Conservation (phyloP, 129 eudicot species). For the Glebionis coronaria region DNA sequence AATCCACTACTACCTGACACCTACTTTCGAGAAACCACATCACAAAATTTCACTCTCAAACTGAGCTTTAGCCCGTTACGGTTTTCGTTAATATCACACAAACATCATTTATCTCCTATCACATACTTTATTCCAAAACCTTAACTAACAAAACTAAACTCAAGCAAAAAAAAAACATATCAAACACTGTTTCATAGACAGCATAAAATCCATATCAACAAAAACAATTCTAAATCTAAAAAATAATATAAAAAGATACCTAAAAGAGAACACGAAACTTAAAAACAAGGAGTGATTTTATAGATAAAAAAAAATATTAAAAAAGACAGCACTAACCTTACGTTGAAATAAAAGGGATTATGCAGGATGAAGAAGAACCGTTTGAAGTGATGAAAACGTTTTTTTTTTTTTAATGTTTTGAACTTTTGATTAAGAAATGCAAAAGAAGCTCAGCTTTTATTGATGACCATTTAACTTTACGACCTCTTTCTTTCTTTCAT, state of each 20-base stretch:
- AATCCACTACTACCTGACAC: too few species aligned
- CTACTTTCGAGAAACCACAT: neutral
- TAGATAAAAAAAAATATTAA: neutral
- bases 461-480: conserved; percentile 10
- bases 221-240: neutral
- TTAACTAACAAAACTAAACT: too few species aligned
- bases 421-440: neutral
- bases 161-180: too few species aligned
- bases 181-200: too few species aligned
- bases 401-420: neutral
- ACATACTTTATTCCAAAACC: too few species aligned
- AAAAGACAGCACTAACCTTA: neutral
- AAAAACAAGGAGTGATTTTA: neutral
- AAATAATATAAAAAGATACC: neutral
- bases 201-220: too few species aligned
- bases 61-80: neutral
- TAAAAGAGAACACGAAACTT: neutral
- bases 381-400: neutral
- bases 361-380: too few species aligned
- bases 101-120: too few species aligned
- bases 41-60: neutral
- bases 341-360: neutral
- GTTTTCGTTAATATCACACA: neutral
- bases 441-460: conserved; percentile 5
- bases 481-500: neutral